Evolutionary conservation across 164 flowering plant genomes (phyloP), one percentile per base, ranked within the genome.

Genomic region (Dillenia turbinata): DNA sequence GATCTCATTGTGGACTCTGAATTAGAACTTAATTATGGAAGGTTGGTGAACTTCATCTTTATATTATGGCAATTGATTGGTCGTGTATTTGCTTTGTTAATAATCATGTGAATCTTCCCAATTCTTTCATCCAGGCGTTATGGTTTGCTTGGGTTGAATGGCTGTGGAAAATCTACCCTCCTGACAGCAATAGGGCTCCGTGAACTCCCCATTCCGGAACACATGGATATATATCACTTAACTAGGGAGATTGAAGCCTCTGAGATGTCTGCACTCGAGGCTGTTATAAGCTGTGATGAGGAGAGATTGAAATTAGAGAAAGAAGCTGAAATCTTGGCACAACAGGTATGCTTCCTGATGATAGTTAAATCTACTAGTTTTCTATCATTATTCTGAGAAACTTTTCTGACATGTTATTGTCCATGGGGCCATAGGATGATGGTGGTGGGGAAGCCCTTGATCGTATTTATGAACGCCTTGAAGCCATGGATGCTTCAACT

Each of bases 101-200:
- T 19, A 10, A 17, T 33, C 15, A 13, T 0, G 40, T 52, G 5
- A 10, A 12, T 53, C 49, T 40, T 2, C 16, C 15, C 50, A 2
- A 57, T 59, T 54, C 45, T 24, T 47, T 12, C 60, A 62, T 70
- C 9, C 77, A 93, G 98, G 67, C 98, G 98, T 47, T 93, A 90
- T 77, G 97, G 97, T 45, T 77, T 89, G 79, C 86, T 93, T 71
- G 98, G 98, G 40, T 67, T 90, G 65, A 93, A 93, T 83, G 98
- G 98, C 11, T 90, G 97, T 78, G 98, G 98, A 44, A 93, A 93
- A 62, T 93, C 98, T 43, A 93, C 98, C 0, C 96, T 93, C 51
- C 88, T 93, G 10, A 59, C 91, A 48, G 83, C 97, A 44, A 86
- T 94, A 55, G 98, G 96, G 22, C 68, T 64, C 67, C 83, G 97